Evolutionary conservation across 2,329 filamentous ascomycete species (phyloP).

Genomic region (Ceratocystis lukuohia): DNA sequence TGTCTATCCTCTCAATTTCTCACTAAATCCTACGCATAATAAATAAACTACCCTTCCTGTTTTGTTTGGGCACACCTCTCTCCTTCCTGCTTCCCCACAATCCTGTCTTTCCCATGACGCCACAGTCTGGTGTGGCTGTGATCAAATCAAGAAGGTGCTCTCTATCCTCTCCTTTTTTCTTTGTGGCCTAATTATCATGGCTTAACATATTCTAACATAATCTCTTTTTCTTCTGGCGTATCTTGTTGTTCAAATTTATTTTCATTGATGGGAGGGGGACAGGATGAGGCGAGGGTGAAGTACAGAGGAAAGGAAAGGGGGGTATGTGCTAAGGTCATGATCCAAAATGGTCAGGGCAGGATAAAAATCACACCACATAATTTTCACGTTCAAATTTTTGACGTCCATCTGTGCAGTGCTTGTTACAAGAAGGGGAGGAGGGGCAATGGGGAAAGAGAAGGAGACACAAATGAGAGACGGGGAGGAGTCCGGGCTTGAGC

Average conservation of each 20-base stretch:
- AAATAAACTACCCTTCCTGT: too few relatives aligned
- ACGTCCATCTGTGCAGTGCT: slow-evolving; percentile 3
- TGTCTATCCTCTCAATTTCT: too few relatives aligned
- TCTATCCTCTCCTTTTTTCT: neutral
- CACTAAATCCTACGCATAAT: too few relatives aligned
- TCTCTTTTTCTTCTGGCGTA: neutral
- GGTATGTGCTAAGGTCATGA: neutral
- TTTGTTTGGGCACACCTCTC: neutral
- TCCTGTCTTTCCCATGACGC: neutral
- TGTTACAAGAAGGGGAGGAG: neutral
- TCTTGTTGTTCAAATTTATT: slow-evolving; percentile 7
- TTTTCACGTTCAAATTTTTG: neutral
- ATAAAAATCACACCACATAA: slow-evolving; percentile 3
- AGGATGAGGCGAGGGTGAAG: neutral
- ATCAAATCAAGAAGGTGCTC: neutral
- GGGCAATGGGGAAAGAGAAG: neutral
- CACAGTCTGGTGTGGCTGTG: neutral
- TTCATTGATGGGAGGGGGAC: slow-evolving; percentile 7
- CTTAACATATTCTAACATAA: neutral
- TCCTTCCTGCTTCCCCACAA: neutral
- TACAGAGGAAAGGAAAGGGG: neutral
- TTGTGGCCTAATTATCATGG: neutral
- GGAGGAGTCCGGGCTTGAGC: neutral
- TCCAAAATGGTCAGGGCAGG: neutral
- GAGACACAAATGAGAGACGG: neutral